phyloP scores from a whole-genome alignment of 23 red algal species.

The Gracilariopsis chorda region DNA sequence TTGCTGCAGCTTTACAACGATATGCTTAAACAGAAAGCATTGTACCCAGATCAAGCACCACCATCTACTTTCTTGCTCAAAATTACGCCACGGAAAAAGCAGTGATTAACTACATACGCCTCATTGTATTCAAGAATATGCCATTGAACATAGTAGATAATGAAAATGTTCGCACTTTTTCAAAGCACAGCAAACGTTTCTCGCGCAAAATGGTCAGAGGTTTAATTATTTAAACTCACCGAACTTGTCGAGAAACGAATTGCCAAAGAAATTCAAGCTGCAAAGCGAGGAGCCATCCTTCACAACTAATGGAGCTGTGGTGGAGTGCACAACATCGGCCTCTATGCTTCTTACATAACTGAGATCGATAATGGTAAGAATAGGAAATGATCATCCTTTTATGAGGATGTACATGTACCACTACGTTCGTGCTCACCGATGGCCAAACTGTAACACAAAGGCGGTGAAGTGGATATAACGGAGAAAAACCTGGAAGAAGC shows the following conservation, averaged over 20 bases:
- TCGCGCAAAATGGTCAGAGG: neutral
- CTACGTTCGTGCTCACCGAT: neutral
- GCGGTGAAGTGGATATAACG: neutral
- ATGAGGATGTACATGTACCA: neutral
- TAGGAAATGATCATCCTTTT: neutral
- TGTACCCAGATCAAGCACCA: no score
- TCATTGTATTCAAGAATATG: no score
- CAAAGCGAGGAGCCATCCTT: neutral
- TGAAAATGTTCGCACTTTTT: no score
- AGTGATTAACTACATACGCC: no score
- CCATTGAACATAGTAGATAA: no score
- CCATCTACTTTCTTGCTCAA: no score
- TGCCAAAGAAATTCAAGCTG: neutral
- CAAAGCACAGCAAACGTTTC: neutral
- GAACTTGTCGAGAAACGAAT: neutral
- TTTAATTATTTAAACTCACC: neutral
- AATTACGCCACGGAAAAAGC: no score
- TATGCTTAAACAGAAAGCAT: no score
- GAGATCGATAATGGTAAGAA: neutral
- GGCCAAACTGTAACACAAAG: neutral
- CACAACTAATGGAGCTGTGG: neutral
- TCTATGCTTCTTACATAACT: neutral
- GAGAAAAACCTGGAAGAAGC: neutral
- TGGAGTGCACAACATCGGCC: neutral
- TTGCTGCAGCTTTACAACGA: no score